phyloP scores from a whole-genome alignment of 352 stramenopile species.

The Phytophthora pisi region DNA sequence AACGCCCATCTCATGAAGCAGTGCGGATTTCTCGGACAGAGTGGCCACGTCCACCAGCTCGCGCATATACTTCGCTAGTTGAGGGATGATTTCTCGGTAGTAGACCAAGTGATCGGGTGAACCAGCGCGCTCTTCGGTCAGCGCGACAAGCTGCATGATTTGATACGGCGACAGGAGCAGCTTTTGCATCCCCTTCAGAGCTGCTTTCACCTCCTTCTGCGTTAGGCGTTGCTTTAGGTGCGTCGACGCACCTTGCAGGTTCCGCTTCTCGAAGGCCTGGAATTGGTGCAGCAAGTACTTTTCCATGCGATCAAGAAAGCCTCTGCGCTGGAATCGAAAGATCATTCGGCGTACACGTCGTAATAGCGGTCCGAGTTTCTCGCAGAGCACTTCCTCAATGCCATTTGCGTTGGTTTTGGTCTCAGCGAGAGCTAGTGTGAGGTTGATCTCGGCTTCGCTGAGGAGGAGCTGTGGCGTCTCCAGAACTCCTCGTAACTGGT shows the following conservation, averaged over 20 bases:
- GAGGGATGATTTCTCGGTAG: conserved; percentile 49
- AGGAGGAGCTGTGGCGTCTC: conserved; percentile 63
- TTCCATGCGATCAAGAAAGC: conserved; percentile 45
- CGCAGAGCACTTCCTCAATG: conserved; percentile 38
- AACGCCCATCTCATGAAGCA: conserved; percentile 29
- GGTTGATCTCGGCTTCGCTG: conserved; percentile 62
- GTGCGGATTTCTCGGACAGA: conserved; percentile 33
- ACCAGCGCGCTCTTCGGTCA: conserved; percentile 30
- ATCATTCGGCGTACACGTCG: conserved; percentile 55
- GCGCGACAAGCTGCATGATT: conserved; percentile 40
- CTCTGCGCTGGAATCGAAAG: conserved; percentile 64
- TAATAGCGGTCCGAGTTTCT: conserved; percentile 46
- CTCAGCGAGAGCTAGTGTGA: conserved; percentile 50
- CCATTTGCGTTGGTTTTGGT: conserved; percentile 30
- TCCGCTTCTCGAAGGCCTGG: conserved; percentile 51
- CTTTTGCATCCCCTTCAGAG: conserved; percentile 60
- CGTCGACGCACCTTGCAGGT: conserved; percentile 47
- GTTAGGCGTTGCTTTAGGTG: conserved; percentile 57
- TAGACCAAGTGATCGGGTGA: conserved; percentile 41
- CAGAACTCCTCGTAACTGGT: conserved; percentile 52
- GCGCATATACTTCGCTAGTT: conserved; percentile 34
- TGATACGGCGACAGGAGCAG: conserved; percentile 60
- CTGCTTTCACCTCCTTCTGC: conserved; percentile 48
- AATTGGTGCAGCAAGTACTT: conserved; percentile 62
- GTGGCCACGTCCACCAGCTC: conserved; percentile 38